These are phyloP conservation scores for Trichoderma atroviride DNA, from an alignment of 2,329 filamentous ascomycete genomes.

Conservation along the genomic window DNA sequence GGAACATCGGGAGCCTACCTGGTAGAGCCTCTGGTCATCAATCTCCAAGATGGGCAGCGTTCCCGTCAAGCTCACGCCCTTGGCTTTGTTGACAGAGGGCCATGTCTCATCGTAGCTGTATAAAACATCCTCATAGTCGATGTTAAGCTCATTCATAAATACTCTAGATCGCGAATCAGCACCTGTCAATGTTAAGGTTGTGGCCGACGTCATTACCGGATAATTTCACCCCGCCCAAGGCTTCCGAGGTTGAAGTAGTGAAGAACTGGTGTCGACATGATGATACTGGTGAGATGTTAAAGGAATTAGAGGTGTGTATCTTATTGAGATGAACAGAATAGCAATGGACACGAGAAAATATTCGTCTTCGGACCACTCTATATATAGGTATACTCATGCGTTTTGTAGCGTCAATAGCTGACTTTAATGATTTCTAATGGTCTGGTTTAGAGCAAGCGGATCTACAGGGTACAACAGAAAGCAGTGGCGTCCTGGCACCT, in stretches of 20 bases:
- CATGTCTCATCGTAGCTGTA: slow-evolving; percentile 36
- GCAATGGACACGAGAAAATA: background rate
- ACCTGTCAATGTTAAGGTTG: background rate
- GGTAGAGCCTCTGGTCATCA: slow-evolving; percentile 36
- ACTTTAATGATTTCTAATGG: slow-evolving; percentile 16
- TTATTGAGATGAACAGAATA: background rate
- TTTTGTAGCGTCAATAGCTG: background rate
- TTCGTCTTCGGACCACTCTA: background rate
- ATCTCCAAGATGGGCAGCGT: slow-evolving; percentile 42
- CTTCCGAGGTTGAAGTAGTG: slow-evolving; percentile 17
- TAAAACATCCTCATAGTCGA: slow-evolving; percentile 33
- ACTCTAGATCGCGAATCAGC: slow-evolving; percentile 4
- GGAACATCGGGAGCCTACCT: slow-evolving; percentile 25
- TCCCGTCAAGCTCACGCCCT: slow-evolving; percentile 36
- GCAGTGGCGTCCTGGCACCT: background rate
- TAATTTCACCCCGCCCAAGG: slow-evolving; percentile 15
- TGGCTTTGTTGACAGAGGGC: slow-evolving; percentile 34
- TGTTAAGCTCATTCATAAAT: slow-evolving; percentile 28
- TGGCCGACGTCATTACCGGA: slow-evolving; percentile 4
- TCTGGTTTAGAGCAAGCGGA: background rate
- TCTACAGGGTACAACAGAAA: background rate
- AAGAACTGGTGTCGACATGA: background rate
- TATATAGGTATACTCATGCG: background rate
- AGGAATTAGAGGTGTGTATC: background rate
- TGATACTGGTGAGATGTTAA: background rate